Base-by-base conservation (phyloP, 1,284 basidiomycete genomes). In the Trichosporon inkin region DNA sequence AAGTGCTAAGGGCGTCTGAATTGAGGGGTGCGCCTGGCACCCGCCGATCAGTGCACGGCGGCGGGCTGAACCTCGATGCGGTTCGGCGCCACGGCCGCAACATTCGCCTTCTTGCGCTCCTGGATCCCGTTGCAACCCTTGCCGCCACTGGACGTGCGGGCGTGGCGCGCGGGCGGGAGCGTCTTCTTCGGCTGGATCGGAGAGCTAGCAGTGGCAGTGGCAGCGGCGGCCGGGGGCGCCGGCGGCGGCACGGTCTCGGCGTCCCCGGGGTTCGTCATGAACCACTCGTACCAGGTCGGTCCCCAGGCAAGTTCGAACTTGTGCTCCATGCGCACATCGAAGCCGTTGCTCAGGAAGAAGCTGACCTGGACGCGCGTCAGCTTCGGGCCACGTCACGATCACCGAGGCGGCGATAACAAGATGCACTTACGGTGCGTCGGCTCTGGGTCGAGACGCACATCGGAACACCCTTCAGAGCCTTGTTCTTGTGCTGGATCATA, bases 271-370 rank as follows among this genome's bases (percentile, higher is more conserved):
- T 28, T 41, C 28, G 54, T 41, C 39, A 55, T 28, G 32, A 52
- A 51, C 20, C 32, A 39, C 22, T 60, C 54, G 20, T 13, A 19
- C 53, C 54, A 60, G 16, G 22, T 35, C 34, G 55, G 22, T 2
- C 54, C 58, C n/a, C 36, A 53, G 11, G 49, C 14, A 7, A 60
- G 54, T n/a, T 32, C 39, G 36, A 38, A 60, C n/a, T 39, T 24
- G 28, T 55, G 36, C n/a, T 52, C 39, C 14, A 51, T 49, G 14
- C 37, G 54, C 16, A 52, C 39, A 16, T 40, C 34, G 34, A 52
- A 56, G 19, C 58, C 58, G 28, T 56, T 20, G 47, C 55, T 60
- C 16, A 24, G 34, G 32, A 56, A 60, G 49, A 60, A 60, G 19
- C 41, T 24, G 47, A 60, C 20, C 58, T 60, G 49, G 14, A 32